phyloP scores from a whole-genome alignment of 2,329 filamentous ascomycete genomes.

The Nigrospora oryzae region DNA sequence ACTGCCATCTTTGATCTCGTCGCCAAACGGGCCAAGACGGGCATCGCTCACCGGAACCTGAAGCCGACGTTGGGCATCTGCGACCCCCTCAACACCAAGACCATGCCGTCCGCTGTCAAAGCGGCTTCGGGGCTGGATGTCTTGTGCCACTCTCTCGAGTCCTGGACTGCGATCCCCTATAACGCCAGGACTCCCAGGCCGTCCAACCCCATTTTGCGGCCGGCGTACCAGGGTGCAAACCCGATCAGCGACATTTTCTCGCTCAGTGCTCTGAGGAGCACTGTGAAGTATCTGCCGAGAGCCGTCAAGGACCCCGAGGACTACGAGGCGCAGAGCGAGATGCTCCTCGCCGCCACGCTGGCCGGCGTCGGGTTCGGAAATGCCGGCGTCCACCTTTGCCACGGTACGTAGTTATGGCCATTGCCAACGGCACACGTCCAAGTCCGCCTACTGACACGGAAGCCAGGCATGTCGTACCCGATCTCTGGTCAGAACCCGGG shows the following conservation, averaged over 20 bases:
- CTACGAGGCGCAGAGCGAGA: constrained; percentile 84
- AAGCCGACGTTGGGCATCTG: constrained; percentile 91
- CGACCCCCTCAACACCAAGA: constrained; percentile 80
- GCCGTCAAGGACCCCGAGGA: constrained; percentile 85
- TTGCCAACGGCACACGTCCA: background rate
- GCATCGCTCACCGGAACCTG: constrained; percentile 87
- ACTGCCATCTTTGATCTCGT: constrained; percentile 97
- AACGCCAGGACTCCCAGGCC: constrained; percentile 77
- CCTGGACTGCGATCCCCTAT: constrained; percentile 96
- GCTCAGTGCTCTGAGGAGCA: constrained; percentile 71
- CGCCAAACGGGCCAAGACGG: constrained; percentile 84
- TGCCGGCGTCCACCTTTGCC: constrained; percentile 79
- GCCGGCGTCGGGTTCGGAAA: constrained; percentile 97
- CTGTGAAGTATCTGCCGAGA: constrained; percentile 86
- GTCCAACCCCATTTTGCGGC: constrained; percentile 79
- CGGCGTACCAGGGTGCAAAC: constrained; percentile 94
- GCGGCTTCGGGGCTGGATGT: constrained; percentile 90
- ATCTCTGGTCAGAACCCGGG: constrained; percentile 92
- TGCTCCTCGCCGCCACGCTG: constrained; percentile 89
- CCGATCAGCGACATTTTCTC: constrained; percentile 98
- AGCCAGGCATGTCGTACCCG: constrained; percentile 83
- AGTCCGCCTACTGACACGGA: constrained; percentile 3
- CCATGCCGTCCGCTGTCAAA: constrained; percentile 92
- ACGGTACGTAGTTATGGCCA: constrained; percentile 29
- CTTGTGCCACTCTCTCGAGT: constrained; percentile 89